Evolutionary conservation across 2,329 filamentous ascomycete species (phyloP).

Genomic region (Dryadomyces sulphureus): DNA sequence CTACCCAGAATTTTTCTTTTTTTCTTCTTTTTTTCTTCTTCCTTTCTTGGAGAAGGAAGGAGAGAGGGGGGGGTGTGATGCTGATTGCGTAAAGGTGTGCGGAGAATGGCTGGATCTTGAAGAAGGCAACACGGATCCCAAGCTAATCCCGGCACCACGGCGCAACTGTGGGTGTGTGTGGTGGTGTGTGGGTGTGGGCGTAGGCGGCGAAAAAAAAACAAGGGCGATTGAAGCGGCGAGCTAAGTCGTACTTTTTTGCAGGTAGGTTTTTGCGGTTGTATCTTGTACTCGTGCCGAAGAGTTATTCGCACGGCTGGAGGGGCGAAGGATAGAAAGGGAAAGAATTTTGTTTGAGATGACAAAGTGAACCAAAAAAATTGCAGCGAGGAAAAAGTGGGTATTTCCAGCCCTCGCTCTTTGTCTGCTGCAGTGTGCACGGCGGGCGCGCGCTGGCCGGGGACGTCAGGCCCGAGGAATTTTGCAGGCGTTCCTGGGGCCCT

Average conservation of each 20-base stretch:
- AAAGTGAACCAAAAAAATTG: neutral
- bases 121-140: neutral
- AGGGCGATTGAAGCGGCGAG: neutral
- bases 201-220: neutral
- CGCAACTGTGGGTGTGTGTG: conserved; percentile 1
- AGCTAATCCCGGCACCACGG: conserved; percentile 7
- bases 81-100: conserved; percentile 7
- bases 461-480: no score
- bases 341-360: neutral
- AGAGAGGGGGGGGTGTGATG: conserved; percentile 3
- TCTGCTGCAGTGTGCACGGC: neutral
- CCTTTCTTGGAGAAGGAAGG: conserved; percentile 5
- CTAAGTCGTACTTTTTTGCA: neutral
- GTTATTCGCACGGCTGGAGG: neutral
- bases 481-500: neutral
- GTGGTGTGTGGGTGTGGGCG: conserved; percentile 3
- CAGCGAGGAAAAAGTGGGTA: neutral
- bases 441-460: neutral
- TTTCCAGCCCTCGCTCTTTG: neutral
- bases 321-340: neutral
- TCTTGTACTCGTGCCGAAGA: conserved; percentile 1
- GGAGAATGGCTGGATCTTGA: conserved; percentile 8
- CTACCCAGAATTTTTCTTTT: conserved; percentile 1
- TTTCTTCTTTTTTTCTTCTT: conserved; percentile 2
- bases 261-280: neutral